A percentile compares a stretch with the other conserved stretches of the same genome.
phyloP scores from a whole-genome alignment of 768 basidiomycete genomes.

The Leucogyrophana mollusca region DNA sequence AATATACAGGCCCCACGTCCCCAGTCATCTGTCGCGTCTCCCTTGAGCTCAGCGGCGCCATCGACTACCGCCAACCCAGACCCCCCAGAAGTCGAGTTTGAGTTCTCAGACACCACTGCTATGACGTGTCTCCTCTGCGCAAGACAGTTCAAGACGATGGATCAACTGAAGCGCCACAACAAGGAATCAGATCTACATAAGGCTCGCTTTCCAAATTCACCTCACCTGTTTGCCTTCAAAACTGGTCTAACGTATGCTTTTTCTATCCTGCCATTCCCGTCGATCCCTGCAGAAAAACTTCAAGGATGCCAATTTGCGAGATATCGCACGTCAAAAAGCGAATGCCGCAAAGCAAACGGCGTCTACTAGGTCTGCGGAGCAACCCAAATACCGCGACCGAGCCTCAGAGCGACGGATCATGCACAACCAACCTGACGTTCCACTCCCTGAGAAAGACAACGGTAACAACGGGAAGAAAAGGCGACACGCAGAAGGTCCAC shows the following conservation, averaged over 20 bases:
- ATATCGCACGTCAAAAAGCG: constrained; percentile 70
- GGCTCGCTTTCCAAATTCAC: constrained; percentile 53
- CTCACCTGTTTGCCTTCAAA: constrained; percentile 16
- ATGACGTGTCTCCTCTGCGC: constrained; percentile 89
- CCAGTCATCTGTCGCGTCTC: constrained; percentile 10
- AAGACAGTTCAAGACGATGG: constrained; percentile 86
- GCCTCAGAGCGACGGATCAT: constrained; percentile 88
- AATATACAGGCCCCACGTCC: constrained; percentile 8
- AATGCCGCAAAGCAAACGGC: constrained; percentile 39
- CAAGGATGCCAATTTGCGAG: constrained; percentile 68
- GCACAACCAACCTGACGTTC: constrained; percentile 90
- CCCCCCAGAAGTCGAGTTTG: constrained; percentile 62
- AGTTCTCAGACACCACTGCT: constrained; percentile 74
- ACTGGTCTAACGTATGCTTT: constrained; percentile 32
- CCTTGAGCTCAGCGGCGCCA: constrained; percentile 13
- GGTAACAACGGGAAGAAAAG: constrained; percentile 37
- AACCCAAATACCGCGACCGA: constrained; percentile 91
- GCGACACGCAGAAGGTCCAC: constrained; percentile 52
- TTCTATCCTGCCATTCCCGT: constrained; percentile 11
- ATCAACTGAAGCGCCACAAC: constrained; percentile 86
- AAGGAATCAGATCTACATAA: constrained; percentile 95
- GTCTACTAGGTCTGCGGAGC: constrained; percentile 25
- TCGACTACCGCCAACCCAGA: constrained; percentile 36
- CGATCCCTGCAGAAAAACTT: constrained; percentile 73
- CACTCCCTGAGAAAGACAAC: constrained; percentile 54